Evolutionary conservation across 2,329 filamentous ascomycete species (phyloP).

Genomic region (Colletotrichum tropicale): DNA sequence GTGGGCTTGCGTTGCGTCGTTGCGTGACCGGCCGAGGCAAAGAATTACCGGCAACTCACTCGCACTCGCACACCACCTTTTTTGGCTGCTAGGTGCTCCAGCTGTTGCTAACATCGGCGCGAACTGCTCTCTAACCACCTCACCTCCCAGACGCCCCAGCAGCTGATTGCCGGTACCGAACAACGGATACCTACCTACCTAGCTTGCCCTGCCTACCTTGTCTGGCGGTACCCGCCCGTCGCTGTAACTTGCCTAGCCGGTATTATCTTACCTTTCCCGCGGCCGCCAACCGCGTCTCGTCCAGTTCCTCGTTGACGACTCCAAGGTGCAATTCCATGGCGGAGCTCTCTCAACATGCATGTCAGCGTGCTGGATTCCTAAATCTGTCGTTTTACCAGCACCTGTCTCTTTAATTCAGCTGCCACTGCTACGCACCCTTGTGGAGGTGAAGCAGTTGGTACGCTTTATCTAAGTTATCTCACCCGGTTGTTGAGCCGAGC

Average conservation of each 20-base stretch:
- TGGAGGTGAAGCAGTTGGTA: background rate
- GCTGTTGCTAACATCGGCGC: constrained; percentile 2
- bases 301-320: background rate
- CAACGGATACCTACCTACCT: background rate
- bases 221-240: constrained; percentile 2
- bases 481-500: constrained; percentile 9
- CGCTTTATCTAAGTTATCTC: constrained; percentile 8
- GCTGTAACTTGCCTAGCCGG: background rate
- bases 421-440: background rate
- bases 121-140: background rate
- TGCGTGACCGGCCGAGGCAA: constrained; percentile 20
- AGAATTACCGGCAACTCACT: constrained; percentile 10
- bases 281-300: background rate
- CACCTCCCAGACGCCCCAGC: background rate
- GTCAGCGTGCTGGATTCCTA: constrained; percentile 10
- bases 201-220: background rate
- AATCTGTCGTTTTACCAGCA: constrained; percentile 1
- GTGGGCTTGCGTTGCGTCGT: background rate
- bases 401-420: background rate
- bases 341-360: constrained; percentile 18
- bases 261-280: background rate
- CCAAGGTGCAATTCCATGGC: constrained; percentile 3
- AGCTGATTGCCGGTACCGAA: constrained; percentile 17
- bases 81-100: background rate
- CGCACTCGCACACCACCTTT: background rate